phyloP scores from a whole-genome alignment of 306 rosid genomes.

The Benincasa hispida region DNA sequence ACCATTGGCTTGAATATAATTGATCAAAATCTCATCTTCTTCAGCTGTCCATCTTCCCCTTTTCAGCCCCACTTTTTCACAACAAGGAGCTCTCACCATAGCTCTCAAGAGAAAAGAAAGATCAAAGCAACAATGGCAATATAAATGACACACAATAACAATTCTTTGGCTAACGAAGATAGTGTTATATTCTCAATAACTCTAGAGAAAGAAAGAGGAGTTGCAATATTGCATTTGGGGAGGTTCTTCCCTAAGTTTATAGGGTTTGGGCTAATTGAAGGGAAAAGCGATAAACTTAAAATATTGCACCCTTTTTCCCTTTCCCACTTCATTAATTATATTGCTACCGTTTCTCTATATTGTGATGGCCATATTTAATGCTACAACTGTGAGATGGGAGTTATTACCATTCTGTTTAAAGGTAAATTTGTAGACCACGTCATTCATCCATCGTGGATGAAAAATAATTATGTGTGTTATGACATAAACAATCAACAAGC shows the following conservation, averaged over 20 bases:
- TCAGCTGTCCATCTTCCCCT: slow-evolving; percentile 71
- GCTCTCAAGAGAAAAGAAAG: not conserved
- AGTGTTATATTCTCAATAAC: not conserved
- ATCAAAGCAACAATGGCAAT: not conserved
- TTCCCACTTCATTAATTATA: not conserved
- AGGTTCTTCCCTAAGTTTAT: not conserved
- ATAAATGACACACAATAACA: not conserved
- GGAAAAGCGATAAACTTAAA: not conserved
- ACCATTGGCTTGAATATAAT: slow-evolving; percentile 49
- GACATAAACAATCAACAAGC: no score
- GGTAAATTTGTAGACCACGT: not conserved
- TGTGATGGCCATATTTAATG: not conserved
- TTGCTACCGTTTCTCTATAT: not conserved
- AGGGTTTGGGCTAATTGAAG: not conserved
- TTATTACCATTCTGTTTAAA: not conserved
- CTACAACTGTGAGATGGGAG: not conserved
- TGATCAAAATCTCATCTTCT: slow-evolving; percentile 53
- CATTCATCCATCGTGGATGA: no score
- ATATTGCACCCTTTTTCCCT: no score
- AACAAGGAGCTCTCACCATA: slow-evolving; percentile 91
- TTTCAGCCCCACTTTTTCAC: slow-evolving; percentile 70
- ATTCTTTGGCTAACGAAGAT: not conserved
- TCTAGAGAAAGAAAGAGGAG: not conserved
- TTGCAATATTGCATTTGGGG: not conserved
- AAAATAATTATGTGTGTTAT: no score